Evolutionary conservation across 306 rosid species (phyloP), one percentile per base, ranked within the genome.

Genomic region (Alnus glutinosa): DNA sequence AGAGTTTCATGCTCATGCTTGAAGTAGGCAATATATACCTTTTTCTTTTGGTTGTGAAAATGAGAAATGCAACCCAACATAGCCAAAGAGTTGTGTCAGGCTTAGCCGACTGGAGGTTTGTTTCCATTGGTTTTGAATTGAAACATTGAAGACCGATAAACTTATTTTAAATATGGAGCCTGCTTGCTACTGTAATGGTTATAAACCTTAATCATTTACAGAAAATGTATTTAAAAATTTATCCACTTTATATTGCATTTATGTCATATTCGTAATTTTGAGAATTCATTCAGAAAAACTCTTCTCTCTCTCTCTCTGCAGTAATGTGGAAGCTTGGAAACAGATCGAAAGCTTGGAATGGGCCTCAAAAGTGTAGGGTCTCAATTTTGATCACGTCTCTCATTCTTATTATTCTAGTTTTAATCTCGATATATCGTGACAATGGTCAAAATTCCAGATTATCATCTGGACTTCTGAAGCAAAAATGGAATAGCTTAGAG

Each of bases 251-350:
- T 39, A 23, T 39, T 1, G 2, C 7, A 39, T 39, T 67, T 18
- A 42, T 15, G 72, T 67, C 51, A 14, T 36, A 37, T 3, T 67
- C 16, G 50, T 18, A 11, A 42, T 67, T 63, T 67, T 39, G 72
- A 18, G 15, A 67, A 18, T 32, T 63, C 46, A 28, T 39, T 67
- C 50, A 67, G 50, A 67, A 34, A 4, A 67, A 67, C 16, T 4
- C 32, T 50, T 39, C 72, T 67, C 30, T 37, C 11, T 79, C 3
- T 57, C 80, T 78, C 52, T 13, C 76, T 83, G 87, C 90, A 88
- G 92, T 78, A 55, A 92, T 90, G 98, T 83, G 83, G 89, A 89
- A 85, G 82, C 89, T 79, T 52, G 94, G 93, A 76, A 64, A 76
- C 89, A 90, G 80, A 87, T 82, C 82, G 19, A 90, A 71, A 82